Percentiles rank a stretch among this genome's conserved stretches.
phyloP scores from a whole-genome alignment of 2,329 filamentous ascomycete species.

The Elsinoe batatas region DNA sequence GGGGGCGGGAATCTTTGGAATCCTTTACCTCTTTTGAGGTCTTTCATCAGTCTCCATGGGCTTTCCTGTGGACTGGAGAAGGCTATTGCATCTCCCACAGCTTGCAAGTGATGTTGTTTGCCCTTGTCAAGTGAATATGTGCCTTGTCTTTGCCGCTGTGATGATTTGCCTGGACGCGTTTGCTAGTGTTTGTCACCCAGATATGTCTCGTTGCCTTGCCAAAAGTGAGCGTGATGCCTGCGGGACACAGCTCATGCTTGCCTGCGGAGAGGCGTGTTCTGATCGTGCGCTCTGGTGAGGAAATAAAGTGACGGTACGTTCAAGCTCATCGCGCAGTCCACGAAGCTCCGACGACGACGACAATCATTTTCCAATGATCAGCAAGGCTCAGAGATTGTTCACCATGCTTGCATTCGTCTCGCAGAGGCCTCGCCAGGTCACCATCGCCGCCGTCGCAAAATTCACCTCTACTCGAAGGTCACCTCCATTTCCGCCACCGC shows the following conservation, averaged over 20 bases:
- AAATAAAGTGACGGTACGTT: no score
- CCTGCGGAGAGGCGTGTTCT: no score
- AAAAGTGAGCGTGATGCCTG: neutral
- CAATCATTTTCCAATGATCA: no score
- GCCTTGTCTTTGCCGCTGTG: neutral
- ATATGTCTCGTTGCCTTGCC: neutral
- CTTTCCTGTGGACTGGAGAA: slow-evolving; percentile 11
- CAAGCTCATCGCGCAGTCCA: no score
- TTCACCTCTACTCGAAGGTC: neutral
- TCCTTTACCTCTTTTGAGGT: neutral
- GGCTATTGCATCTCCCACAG: neutral
- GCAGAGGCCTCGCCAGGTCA: neutral
- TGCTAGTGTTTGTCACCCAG: neutral
- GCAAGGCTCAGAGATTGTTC: no score
- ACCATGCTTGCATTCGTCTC: no score
- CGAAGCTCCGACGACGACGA: no score
- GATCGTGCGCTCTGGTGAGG: no score
- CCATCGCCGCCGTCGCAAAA: neutral
- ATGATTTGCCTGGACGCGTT: neutral
- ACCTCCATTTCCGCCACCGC: neutral
- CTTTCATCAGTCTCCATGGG: slow-evolving; percentile 12
- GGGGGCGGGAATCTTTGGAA: neutral
- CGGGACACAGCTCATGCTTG: no score
- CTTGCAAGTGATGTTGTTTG: neutral
- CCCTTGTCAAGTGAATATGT: neutral